Evolutionary conservation across 805 yeast species (phyloP), one percentile per base, ranked within the genome.

Genomic region (Myxozyma udenii): DNA sequence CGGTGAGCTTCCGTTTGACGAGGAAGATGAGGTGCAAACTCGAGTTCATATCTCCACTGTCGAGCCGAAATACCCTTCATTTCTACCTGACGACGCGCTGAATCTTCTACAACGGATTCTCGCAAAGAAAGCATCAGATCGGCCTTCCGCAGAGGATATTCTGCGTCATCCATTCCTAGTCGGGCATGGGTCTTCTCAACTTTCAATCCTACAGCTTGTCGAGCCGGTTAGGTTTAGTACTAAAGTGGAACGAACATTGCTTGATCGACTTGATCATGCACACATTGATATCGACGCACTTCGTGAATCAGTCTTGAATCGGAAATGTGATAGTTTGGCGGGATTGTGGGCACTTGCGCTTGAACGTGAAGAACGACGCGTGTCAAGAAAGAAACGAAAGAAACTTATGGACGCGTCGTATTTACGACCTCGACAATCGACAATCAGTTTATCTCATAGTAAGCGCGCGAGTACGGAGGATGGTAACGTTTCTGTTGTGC

Each of bases 1-100:
- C 50, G 97, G 97, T 0, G 80, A 80, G 53, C 83, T 91, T 84
- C 98, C 98, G 0, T 91, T 90, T 70, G 90, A 84, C 59, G 95
- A 89, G 38, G 85, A 82, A 16, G 87, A 81, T 55, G 90, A 83
- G 21, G 64, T 77, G 39, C 76, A 70, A 45, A 83, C 87, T 0
- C 79, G 79, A 58, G 67, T 70, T 59, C 77, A 76, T 55, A 85
- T 91, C 40, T 68, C 86, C 4, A 72, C 78, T 51, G 79, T 74
- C 3, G 87, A 82, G 48, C 97, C 97, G 0, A 54, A 51, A 0
- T 87, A 75, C 63, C 70, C 71, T 21, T 76, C 73, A 3, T 67
- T 66, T 16, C 69, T 81, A 1, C 78, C 81, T 1, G 55, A 3
- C 66, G 80, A 79, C 2, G 78, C 82, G 0, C 73, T 74, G 16